These are phyloP conservation scores for Clavispora phyllophila DNA, from an alignment of 805 yeast species.

Conservation along the genomic window DNA sequence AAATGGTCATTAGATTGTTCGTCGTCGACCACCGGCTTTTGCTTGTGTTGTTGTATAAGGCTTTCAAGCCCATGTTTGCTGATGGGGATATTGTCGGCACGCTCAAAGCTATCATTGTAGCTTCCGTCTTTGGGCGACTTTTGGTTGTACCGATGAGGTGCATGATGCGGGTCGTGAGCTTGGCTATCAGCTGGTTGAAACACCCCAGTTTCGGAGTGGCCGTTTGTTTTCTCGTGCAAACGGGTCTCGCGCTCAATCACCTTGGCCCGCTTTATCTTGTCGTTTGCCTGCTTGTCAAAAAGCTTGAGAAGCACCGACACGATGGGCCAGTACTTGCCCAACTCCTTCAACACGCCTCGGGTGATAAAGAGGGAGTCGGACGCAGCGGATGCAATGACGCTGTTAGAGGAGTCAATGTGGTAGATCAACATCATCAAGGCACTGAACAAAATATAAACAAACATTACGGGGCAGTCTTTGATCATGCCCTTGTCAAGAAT, in stretches of 20 bases:
- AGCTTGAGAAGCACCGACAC: slow-evolving; percentile 33
- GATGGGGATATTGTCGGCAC: neutral
- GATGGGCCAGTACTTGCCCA: slow-evolving; percentile 34
- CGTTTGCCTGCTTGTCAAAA: slow-evolving; percentile 40
- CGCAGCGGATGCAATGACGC: slow-evolving; percentile 38
- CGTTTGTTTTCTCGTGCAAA: slow-evolving; percentile 27
- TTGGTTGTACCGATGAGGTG: neutral
- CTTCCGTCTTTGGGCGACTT: neutral
- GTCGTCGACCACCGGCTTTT: slow-evolving; percentile 6
- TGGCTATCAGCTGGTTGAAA: neutral
- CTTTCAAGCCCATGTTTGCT: slow-evolving; percentile 1
- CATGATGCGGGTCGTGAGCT: neutral
- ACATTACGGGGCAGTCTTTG: slow-evolving; percentile 51
- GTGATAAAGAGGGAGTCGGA: slow-evolving; percentile 37
- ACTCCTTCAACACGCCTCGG: slow-evolving; percentile 34
- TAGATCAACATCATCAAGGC: slow-evolving; percentile 70
- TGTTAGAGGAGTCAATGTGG: slow-evolving; percentile 48
- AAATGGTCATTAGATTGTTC: neutral
- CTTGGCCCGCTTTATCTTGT: slow-evolving; percentile 36
- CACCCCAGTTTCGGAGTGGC: slow-evolving; percentile 8
- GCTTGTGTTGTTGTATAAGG: slow-evolving; percentile 30
- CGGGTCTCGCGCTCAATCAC: slow-evolving; percentile 37
- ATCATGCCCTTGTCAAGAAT: slow-evolving; percentile 46
- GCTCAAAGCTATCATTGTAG: neutral
- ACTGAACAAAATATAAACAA: slow-evolving; percentile 53